Percentiles rank a stretch among this genome's conserved stretches.
Conservation (phyloP, 176 grass and related monocot genomes). For the Oryza punctata region DNA sequence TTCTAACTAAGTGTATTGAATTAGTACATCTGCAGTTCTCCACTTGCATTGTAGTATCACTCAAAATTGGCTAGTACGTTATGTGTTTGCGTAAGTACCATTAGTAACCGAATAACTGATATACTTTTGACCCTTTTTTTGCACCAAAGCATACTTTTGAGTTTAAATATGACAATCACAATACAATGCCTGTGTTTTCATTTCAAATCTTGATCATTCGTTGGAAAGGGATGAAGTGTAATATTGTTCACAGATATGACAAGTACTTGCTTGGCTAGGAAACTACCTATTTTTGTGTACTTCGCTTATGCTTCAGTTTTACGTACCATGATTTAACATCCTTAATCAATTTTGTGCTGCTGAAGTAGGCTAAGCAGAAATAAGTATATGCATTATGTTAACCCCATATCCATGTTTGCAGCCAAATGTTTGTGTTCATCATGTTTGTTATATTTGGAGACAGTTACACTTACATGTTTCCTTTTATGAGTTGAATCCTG, state of each 20-base stretch:
- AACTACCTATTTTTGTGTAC: neutral
- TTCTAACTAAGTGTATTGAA: slow-evolving; percentile 20
- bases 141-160: slow-evolving; percentile 1
- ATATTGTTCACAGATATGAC: neutral
- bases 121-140: neutral
- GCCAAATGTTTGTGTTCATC: neutral
- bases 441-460: neutral
- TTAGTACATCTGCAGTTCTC: slow-evolving; percentile 3
- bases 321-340: slow-evolving; percentile 14
- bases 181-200: neutral
- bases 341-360: slow-evolving; percentile 2
- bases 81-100: neutral
- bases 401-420: neutral
- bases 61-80: slow-evolving; percentile 15
- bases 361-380: slow-evolving; percentile 10
- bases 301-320: slow-evolving; percentile 9
- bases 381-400: slow-evolving; percentile 8
- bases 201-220: neutral
- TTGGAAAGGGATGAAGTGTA: neutral
- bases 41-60: neutral
- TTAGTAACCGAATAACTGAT: neutral
- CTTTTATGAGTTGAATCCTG: neutral
- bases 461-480: neutral
- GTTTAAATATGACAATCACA: neutral
- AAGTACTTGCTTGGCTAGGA: neutral